Evolutionary conservation across 768 basidiomycete genomes (phyloP).

Genomic region (Tubosaeta sp.): DNA sequence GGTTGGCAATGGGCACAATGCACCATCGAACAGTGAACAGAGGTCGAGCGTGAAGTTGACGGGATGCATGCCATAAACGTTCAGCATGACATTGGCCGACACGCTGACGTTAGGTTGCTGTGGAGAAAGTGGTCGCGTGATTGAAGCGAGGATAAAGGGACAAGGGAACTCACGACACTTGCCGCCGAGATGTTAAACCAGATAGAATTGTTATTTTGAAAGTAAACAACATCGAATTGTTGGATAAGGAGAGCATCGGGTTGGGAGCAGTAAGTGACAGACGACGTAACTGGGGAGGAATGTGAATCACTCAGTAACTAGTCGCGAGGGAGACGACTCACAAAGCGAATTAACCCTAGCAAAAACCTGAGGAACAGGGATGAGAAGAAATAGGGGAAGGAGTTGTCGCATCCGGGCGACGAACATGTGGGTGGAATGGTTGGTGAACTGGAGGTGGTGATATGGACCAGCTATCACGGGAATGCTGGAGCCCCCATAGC

Average conservation of each 20-base stretch:
- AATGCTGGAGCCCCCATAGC: slow-evolving; percentile 6
- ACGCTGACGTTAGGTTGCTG: slow-evolving; percentile 77
- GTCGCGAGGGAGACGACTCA: slow-evolving; percentile 34
- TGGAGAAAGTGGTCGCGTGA: slow-evolving; percentile 11
- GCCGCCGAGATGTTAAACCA: slow-evolving; percentile 84
- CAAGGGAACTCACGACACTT: slow-evolving; percentile 62
- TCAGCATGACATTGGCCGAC: slow-evolving; percentile 74
- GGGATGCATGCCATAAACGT: slow-evolving; percentile 83
- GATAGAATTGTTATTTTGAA: slow-evolving; percentile 66
- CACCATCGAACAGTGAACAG: slow-evolving; percentile 72
- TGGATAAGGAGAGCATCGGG: slow-evolving; percentile 77
- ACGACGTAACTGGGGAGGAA: slow-evolving; percentile 63
- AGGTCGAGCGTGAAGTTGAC: slow-evolving; percentile 85
- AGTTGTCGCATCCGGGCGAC: slow-evolving; percentile 77
- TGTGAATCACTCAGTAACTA: slow-evolving; percentile 4
- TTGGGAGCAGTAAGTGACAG: slow-evolving; percentile 81
- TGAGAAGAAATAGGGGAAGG: slow-evolving; percentile 38
- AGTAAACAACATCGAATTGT: slow-evolving; percentile 71
- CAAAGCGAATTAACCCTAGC: slow-evolving; percentile 59
- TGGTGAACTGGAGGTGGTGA: slow-evolving; percentile 10
- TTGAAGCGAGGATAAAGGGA: slow-evolving; percentile 1
- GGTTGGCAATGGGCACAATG: slow-evolving; percentile 75
- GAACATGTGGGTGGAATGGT: slow-evolving; percentile 42
- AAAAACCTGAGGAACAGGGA: slow-evolving; percentile 36
- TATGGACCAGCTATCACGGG: slow-evolving; percentile 29